These are phyloP conservation scores for Leccinum subfulvum DNA, from an alignment of 1,284 basidiomycete genomes.

Conservation along the genomic window DNA sequence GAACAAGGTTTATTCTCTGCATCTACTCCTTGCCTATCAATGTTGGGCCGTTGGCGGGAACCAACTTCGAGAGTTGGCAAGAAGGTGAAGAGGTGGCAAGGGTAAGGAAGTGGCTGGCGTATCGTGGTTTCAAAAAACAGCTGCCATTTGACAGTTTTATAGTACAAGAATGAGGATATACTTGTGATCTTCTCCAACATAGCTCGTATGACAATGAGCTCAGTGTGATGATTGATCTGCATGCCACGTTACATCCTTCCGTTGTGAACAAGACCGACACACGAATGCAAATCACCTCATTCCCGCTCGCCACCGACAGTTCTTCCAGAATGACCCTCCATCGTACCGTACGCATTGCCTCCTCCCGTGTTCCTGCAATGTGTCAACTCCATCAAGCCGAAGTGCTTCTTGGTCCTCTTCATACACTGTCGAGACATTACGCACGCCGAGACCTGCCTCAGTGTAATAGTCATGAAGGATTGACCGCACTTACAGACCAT, in stretches of 20 bases:
- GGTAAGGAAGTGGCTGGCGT: background rate
- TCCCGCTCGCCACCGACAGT: background rate
- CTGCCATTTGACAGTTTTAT: background rate
- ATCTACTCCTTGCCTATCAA: background rate
- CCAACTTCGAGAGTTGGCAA: background rate
- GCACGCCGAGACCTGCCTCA: background rate
- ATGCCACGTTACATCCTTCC: too few species aligned
- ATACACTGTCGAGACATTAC: background rate
- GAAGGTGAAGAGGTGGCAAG: background rate
- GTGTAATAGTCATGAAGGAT: too few species aligned
- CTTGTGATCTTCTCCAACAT: background rate
- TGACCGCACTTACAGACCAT: too few species aligned
- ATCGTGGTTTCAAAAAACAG: background rate
- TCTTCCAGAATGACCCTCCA: background rate
- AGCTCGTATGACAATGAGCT: too few species aligned
- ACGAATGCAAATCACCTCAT: background rate
- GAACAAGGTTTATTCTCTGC: background rate
- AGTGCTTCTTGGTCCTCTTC: background rate
- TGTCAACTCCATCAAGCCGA: background rate
- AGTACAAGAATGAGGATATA: background rate
- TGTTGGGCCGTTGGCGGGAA: background rate
- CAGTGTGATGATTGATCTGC: too few species aligned
- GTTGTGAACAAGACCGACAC: background rate
- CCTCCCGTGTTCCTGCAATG: background rate
- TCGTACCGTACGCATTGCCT: background rate